Percentiles rank a stretch among this genome's conserved stretches.
These are phyloP conservation scores for Podospora australis DNA, from an alignment of 495 filamentous ascomycete species.

Conservation along the genomic window DNA sequence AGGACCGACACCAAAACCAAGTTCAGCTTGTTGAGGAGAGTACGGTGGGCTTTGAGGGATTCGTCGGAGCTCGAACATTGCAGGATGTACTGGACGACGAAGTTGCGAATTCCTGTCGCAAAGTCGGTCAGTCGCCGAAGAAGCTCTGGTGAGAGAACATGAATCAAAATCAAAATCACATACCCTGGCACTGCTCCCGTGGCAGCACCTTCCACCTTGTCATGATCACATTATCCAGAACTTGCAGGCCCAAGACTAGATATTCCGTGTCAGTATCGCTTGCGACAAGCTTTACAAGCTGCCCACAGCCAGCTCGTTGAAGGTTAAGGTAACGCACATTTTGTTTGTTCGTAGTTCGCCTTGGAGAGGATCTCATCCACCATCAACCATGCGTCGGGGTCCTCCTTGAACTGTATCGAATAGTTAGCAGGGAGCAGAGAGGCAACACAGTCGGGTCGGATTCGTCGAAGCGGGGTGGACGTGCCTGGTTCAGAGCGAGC, in stretches of 20 bases:
- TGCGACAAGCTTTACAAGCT: background rate
- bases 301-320: background rate
- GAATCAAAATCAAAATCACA: background rate
- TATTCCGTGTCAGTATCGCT: constrained; percentile 38
- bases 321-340: constrained; percentile 60
- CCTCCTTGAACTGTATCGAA: constrained; percentile 81
- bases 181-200: constrained; percentile 89
- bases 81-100: constrained; percentile 96
- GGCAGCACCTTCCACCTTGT: constrained; percentile 98
- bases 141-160: too few relatives aligned
- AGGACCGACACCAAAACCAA: constrained; percentile 93
- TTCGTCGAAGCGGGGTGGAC: constrained; percentile 19
- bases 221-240: constrained; percentile 96
- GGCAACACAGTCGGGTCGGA: background rate
- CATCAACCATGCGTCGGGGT: constrained; percentile 93
- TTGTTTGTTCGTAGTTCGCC: constrained; percentile 87
- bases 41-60: constrained; percentile 68
- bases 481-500: constrained; percentile 86
- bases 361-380: constrained; percentile 93
- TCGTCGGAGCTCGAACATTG: constrained; percentile 85
- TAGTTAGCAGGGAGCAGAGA: constrained; percentile 8
- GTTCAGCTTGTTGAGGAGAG: constrained; percentile 95
- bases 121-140: constrained; percentile 6
- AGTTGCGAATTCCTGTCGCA: constrained; percentile 83
- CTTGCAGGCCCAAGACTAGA: constrained; percentile 84